Conservation (phyloP, 352 stramenopile genomes). For the Globisporangium echinulatum region DNA sequence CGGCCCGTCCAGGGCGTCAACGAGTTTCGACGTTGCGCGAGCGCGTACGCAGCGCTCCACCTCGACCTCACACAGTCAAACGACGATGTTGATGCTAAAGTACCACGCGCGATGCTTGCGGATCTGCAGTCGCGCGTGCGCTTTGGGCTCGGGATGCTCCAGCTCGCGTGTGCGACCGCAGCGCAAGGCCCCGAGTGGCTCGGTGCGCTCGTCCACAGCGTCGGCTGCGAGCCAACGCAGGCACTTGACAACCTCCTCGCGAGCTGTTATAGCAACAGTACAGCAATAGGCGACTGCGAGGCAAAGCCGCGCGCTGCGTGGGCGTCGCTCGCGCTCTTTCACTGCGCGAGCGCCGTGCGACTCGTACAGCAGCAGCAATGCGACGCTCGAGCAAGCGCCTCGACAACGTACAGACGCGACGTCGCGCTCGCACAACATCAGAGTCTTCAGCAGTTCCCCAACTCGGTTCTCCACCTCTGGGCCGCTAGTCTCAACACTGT, state of each 20-base stretch:
- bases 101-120: constrained; percentile 10
- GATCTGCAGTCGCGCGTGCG: constrained; percentile 16
- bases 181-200: constrained; percentile 27
- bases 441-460: constrained; percentile 17
- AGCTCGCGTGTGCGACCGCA: constrained; percentile 20
- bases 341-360: constrained; percentile 19
- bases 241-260: constrained; percentile 22
- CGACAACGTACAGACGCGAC: background rate
- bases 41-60: constrained; percentile 18
- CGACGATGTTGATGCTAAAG: background rate
- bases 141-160: constrained; percentile 29
- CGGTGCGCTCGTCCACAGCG: constrained; percentile 10
- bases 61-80: constrained; percentile 10
- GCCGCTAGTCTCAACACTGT: constrained; percentile 8
- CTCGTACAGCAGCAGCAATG: constrained; percentile 13
- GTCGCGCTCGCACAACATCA: constrained; percentile 10
- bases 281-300: background rate
- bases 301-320: constrained; percentile 19
- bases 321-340: constrained; percentile 26
- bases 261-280: constrained; percentile 4
- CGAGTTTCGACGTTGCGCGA: constrained; percentile 20
- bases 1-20: constrained; percentile 21
- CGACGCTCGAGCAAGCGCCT: too few relatives aligned
- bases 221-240: constrained; percentile 16
- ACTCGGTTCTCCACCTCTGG: constrained; percentile 34